Conservation (phyloP, 116 monocot genomes). For the Iris pallida region DNA sequence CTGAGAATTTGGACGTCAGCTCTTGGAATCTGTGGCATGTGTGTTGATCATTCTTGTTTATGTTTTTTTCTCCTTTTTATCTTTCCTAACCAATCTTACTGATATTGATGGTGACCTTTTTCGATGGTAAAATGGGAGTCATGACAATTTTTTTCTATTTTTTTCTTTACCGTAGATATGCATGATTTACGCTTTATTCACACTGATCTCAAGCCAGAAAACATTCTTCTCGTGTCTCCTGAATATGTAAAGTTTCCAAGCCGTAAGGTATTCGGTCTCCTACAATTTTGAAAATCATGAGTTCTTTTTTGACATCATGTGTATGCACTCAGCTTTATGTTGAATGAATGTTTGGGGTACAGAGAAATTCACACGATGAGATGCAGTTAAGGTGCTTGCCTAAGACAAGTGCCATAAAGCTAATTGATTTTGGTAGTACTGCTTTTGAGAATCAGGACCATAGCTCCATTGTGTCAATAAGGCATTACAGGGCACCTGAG, state of each 20-base stretch:
- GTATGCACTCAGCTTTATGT: constrained; percentile 38
- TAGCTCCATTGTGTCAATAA: constrained; percentile 90
- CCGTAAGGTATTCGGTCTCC: constrained; percentile 67
- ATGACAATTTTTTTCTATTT: constrained; percentile 29
- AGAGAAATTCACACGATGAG: constrained; percentile 75
- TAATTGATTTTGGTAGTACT: constrained; percentile 99
- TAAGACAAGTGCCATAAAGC: constrained; percentile 98
- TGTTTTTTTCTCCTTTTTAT: constrained; percentile 19
- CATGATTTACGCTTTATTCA: constrained; percentile 97
- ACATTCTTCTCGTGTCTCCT: constrained; percentile 91
- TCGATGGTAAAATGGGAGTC: constrained; percentile 9
- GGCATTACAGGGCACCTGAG: constrained; percentile 99
- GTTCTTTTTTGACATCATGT: constrained; percentile 34
- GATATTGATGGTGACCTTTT: constrained; percentile 21
- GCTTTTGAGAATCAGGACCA: constrained; percentile 82
- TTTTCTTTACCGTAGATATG: constrained; percentile 74
- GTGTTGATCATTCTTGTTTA: constrained; percentile 38
- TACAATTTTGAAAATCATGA: constrained; percentile 30
- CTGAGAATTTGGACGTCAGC: constrained; percentile 94
- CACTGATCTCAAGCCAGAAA: constrained; percentile 99
- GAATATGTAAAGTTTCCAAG: constrained; percentile 81
- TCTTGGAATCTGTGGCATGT: constrained; percentile 99
- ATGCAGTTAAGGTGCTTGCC: constrained; percentile 86
- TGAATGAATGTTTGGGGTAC: constrained; percentile 65
- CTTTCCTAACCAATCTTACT: constrained; percentile 14